Conservation (phyloP, 2,329 filamentous ascomycete species). For the Neurospora crassa region DNA sequence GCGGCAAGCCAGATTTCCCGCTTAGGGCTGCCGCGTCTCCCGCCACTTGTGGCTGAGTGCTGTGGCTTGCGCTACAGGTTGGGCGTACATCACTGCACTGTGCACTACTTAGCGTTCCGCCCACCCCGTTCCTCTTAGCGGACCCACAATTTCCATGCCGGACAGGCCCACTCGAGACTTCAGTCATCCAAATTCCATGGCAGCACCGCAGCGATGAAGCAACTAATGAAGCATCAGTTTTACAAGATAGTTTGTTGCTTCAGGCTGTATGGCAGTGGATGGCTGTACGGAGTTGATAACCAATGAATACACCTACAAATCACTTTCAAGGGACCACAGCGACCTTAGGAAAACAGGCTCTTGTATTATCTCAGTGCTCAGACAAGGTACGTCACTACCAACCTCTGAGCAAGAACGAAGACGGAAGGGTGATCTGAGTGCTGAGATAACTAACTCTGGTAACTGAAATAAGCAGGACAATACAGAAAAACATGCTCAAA, state of each 20-base stretch:
- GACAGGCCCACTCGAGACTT: background rate
- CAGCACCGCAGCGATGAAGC: background rate
- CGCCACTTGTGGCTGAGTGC: conserved; percentile 7
- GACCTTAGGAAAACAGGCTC: background rate
- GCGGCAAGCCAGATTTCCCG: conserved; percentile 15
- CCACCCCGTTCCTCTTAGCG: background rate
- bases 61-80: background rate
- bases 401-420: too few species aligned
- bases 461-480: background rate
- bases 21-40: conserved; percentile 17
- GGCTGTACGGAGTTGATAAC: background rate
- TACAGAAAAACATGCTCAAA: background rate
- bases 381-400: too few species aligned
- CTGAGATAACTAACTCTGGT: background rate
- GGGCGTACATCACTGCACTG: background rate
- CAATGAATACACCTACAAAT: background rate
- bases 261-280: background rate
- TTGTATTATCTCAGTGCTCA: background rate
- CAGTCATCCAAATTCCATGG: background rate
- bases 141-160: background rate
- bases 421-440: too few species aligned
- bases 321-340: background rate
- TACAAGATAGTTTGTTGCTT: background rate
- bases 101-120: background rate
- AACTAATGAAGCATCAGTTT: background rate